phyloP scores from a whole-genome alignment of 257 asterid species.

The Jacaranda mimosifolia region DNA sequence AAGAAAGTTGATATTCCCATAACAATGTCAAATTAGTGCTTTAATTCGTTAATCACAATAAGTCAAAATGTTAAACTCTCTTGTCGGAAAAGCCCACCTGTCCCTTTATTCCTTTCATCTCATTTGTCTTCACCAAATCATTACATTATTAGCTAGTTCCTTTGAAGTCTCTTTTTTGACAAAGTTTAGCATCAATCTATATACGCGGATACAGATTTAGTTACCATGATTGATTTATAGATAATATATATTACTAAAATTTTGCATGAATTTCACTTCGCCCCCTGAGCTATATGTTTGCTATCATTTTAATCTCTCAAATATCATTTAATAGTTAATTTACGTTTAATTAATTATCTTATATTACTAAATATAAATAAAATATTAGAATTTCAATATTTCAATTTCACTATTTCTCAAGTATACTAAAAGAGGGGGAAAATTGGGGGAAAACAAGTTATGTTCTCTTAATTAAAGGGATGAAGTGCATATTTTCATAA shows the following conservation, averaged over 20 bases:
- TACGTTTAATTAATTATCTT: no score
- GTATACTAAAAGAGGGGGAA: no score
- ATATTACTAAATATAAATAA: no score
- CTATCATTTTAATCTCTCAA: no score
- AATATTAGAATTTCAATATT: no score
- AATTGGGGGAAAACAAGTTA: no score
- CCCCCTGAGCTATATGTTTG: neutral
- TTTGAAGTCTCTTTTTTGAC: slow-evolving; percentile 38
- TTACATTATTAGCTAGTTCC: neutral
- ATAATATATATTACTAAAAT: neutral
- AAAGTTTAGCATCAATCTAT: slow-evolving; percentile 30
- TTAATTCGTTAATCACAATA: slow-evolving; percentile 25
- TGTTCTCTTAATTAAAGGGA: no score
- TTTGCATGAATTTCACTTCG: neutral
- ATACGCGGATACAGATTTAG: neutral
- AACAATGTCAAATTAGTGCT: neutral
- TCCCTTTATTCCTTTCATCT: slow-evolving; percentile 19
- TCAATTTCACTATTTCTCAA: no score
- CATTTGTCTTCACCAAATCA: slow-evolving; percentile 44
- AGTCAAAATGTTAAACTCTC: slow-evolving; percentile 38
- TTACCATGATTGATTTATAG: neutral
- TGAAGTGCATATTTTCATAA: no score
- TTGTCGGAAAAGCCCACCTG: slow-evolving; percentile 40
- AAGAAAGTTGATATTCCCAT: slow-evolving; percentile 15
- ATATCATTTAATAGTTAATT: no score